phyloP scores from a whole-genome alignment of 495 filamentous ascomycete species.

The Choiromyces venosus region DNA sequence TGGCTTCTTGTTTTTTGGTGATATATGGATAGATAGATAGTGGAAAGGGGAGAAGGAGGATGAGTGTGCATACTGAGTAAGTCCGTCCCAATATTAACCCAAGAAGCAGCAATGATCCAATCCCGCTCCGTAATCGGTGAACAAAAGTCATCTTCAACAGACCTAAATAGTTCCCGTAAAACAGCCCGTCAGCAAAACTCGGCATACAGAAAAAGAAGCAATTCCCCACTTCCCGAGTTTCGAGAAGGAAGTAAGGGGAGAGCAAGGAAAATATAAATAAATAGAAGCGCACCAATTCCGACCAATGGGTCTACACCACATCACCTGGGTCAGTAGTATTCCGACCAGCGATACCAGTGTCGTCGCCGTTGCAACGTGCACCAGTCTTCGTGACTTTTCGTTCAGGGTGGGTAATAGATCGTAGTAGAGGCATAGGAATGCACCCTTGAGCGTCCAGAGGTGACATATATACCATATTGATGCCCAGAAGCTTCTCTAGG shows the following conservation, averaged over 20 bases:
- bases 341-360: conserved; percentile 22
- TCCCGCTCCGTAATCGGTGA: conserved; percentile 24
- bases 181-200: background rate
- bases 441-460: conserved; percentile 33
- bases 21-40: background rate
- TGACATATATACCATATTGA: conserved; percentile 27
- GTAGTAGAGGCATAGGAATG: conserved; percentile 32
- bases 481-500: conserved; percentile 30
- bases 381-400: conserved; percentile 22
- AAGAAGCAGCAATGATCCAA: conserved; percentile 29
- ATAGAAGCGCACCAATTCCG: conserved; percentile 24
- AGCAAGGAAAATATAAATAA: background rate
- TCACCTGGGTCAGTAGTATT: conserved; percentile 19
- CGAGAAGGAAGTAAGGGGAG: background rate
- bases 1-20: background rate
- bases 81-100: conserved; percentile 30
- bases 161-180: conserved; percentile 15
- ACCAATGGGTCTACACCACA: conserved; percentile 28
- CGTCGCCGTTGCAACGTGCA: conserved; percentile 19
- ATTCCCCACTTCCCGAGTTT: background rate
- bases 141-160: conserved; percentile 22
- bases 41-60: background rate
- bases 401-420: conserved; percentile 32
- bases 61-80: conserved; percentile 17
- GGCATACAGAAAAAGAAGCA: background rate